These are phyloP conservation scores for Corchorus olitorius DNA, from an alignment of 345 rosid genomes.

Conservation along the genomic window DNA sequence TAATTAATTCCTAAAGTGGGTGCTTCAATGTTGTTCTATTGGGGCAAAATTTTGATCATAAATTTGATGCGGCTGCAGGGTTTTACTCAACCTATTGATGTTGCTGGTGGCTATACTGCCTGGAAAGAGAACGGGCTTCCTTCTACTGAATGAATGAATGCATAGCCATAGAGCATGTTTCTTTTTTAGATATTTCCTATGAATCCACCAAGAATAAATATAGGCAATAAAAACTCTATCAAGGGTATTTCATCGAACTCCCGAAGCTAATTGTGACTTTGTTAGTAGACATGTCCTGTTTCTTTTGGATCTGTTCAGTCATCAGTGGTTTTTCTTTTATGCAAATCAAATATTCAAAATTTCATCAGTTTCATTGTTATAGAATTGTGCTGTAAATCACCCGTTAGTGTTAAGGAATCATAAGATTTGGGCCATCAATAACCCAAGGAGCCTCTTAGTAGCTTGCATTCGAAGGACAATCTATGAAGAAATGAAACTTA, in stretches of 20 bases:
- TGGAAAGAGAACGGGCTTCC: conserved; percentile 16
- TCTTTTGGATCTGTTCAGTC: too few relatives aligned
- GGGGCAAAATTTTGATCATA: background rate
- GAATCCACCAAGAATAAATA: background rate
- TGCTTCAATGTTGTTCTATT: background rate
- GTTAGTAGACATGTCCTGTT: too few relatives aligned
- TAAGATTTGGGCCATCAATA: too few relatives aligned
- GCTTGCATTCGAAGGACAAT: background rate
- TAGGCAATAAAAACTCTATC: background rate
- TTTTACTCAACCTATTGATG: background rate
- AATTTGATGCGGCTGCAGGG: conserved; percentile 3
- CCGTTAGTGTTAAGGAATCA: too few relatives aligned
- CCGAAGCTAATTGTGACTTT: too few relatives aligned
- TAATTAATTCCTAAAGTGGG: background rate
- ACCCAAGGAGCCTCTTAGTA: too few relatives aligned
- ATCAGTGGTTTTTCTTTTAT: too few relatives aligned
- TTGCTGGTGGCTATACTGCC: conserved; percentile 17
- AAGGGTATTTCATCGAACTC: too few relatives aligned
- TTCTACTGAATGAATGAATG: background rate
- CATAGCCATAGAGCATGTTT: background rate
- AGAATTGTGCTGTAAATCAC: too few relatives aligned
- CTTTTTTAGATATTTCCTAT: background rate
- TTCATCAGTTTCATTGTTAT: too few relatives aligned
- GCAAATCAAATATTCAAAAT: too few relatives aligned
- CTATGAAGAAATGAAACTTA: background rate